phyloP scores from a whole-genome alignment of 805 yeast genomes.

The Starmera amethionina region DNA sequence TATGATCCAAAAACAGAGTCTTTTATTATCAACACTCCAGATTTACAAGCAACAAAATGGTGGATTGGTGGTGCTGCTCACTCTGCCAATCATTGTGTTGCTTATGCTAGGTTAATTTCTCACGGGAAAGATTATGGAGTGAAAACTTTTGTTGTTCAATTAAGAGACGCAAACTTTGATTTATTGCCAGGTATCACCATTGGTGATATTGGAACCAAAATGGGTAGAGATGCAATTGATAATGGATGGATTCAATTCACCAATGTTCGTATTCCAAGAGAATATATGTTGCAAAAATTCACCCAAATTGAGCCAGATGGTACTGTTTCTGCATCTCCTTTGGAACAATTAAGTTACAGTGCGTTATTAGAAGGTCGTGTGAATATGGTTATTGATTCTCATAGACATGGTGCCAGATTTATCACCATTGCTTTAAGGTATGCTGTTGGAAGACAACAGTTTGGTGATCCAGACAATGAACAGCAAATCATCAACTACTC shows the following conservation, averaged over 20 bases:
- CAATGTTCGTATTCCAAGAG: constrained; percentile 74
- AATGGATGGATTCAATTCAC: constrained; percentile 95
- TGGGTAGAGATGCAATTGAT: constrained; percentile 95
- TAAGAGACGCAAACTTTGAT: constrained; percentile 67
- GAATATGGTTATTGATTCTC: constrained; percentile 80
- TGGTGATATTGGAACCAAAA: constrained; percentile 91
- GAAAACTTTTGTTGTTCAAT: constrained; percentile 83
- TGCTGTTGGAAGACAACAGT: constrained; percentile 85
- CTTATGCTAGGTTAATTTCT: constrained; percentile 75
- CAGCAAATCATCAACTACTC: constrained; percentile 78
- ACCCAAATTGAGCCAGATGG: constrained; percentile 64
- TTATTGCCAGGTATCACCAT: constrained; percentile 70
- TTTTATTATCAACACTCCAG: constrained; percentile 77
- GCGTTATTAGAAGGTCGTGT: constrained; percentile 87
- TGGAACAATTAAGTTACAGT: constrained; percentile 82
- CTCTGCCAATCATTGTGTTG: constrained; percentile 81
- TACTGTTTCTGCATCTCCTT: constrained; percentile 60
- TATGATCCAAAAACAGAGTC: constrained; percentile 56
- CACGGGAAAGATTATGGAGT: constrained; percentile 86
- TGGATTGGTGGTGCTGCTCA: constrained; percentile 99
- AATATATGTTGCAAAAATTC: constrained; percentile 73
- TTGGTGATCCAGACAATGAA: constrained; percentile 47
- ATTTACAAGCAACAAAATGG: constrained; percentile 92
- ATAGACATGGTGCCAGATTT: constrained; percentile 69
- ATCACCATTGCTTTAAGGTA: constrained; percentile 81